A percentile compares a stretch with the other conserved stretches of the same genome.
These are phyloP conservation scores for Erythrophleum fordii DNA, from an alignment of 306 rosid species.

Conservation along the genomic window DNA sequence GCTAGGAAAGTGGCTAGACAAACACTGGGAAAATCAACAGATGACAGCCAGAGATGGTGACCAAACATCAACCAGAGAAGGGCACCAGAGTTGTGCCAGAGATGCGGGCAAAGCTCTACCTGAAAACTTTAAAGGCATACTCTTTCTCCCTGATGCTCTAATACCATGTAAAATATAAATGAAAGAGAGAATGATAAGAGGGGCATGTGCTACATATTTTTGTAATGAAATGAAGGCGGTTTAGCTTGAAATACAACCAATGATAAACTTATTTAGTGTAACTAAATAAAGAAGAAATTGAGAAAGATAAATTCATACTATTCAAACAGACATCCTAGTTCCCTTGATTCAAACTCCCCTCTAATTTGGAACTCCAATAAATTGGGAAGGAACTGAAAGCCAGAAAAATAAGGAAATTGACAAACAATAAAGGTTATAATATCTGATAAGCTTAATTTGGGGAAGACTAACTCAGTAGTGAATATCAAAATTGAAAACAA, in stretches of 20 bases:
- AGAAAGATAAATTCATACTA: not conserved
- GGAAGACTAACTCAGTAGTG: not conserved
- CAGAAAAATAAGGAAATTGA: not conserved
- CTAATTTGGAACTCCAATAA: not conserved
- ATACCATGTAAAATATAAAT: not conserved
- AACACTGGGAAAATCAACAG: not conserved
- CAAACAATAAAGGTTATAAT: not conserved
- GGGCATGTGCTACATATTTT: not conserved
- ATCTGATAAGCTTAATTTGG: not conserved
- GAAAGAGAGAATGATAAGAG: not conserved
- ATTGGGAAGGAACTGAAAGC: slow-evolving; percentile 16
- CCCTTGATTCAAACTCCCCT: slow-evolving; percentile 20
- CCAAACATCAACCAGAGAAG: not conserved
- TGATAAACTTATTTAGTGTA: not conserved
- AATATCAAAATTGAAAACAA: not conserved
- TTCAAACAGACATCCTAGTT: not conserved
- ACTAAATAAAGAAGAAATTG: not conserved
- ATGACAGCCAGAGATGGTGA: not conserved
- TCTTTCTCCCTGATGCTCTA: not conserved
- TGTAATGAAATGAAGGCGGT: not conserved
- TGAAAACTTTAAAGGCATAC: not conserved
- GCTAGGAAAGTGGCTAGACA: not conserved
- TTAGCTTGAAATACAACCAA: not conserved
- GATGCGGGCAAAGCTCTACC: not conserved
- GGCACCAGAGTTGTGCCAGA: not conserved